Percentiles rank a stretch among this genome's conserved stretches.
Conservation (phyloP, 2,329 filamentous ascomycete species). For the Penicillium frequentans region DNA sequence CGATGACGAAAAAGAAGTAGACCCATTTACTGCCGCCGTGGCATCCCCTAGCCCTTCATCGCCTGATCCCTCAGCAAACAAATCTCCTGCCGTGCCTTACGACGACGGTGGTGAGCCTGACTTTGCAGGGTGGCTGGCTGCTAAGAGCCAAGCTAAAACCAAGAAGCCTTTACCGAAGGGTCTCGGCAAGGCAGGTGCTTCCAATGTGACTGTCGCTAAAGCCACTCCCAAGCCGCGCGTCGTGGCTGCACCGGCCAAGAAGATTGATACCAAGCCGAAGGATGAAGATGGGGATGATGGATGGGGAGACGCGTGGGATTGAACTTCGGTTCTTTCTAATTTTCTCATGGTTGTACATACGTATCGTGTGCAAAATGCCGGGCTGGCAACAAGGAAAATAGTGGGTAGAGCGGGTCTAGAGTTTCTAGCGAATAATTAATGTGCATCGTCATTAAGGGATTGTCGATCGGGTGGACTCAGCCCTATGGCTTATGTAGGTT, state of each 20-base stretch:
- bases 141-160: conserved; percentile 73
- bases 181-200: conserved; percentile 60
- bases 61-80: conserved; percentile 28
- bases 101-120: conserved; percentile 89
- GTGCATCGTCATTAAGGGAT: not conserved
- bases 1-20: conserved; percentile 52
- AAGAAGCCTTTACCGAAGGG: conserved; percentile 81
- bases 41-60: conserved; percentile 27
- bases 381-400: not conserved
- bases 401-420: conserved; percentile 1
- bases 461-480: conserved; percentile 1
- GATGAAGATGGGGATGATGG: conserved; percentile 45
- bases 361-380: not conserved
- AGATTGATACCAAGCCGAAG: conserved; percentile 66
- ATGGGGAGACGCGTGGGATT: conserved; percentile 53
- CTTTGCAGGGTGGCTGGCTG: conserved; percentile 92
- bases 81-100: conserved; percentile 55
- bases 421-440: conserved; percentile 3
- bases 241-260: conserved; percentile 56
- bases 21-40: conserved; percentile 36
- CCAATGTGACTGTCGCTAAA: conserved; percentile 37
- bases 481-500: not conserved
- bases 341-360: conserved; percentile 5
- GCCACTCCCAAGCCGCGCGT: conserved; percentile 50
- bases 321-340: conserved; percentile 1